Conservation (phyloP, 768 basidiomycete genomes). For the Hemileccinum rubropunctum region DNA sequence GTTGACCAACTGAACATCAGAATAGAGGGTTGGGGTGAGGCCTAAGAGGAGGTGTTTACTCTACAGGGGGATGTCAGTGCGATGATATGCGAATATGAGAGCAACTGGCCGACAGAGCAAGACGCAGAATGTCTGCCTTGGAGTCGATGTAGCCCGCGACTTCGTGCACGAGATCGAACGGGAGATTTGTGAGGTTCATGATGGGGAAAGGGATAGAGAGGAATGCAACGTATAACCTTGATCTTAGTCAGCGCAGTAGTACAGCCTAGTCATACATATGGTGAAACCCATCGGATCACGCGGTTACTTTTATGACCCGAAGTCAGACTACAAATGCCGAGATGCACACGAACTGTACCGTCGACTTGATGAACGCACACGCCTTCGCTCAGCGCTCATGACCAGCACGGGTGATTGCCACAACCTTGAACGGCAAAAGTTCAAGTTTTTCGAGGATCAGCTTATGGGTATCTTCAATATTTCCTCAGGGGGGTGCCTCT, state of each 20-base stretch:
- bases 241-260: not conserved
- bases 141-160: conserved; percentile 53
- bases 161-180: conserved; percentile 66
- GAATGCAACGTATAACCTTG: not conserved
- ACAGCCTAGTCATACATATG: too few species aligned
- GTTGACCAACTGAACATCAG: conserved; percentile 51
- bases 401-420: too few species aligned
- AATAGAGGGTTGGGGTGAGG: conserved; percentile 59
- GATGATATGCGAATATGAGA: not conserved
- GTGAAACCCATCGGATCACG: too few species aligned
- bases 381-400: too few species aligned
- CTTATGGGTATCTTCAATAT: too few species aligned
- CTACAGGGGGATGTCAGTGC: conserved; percentile 33
- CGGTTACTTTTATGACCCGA: too few species aligned
- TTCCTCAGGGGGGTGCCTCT: too few species aligned
- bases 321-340: too few species aligned
- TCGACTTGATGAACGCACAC: too few species aligned
- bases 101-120: conserved; percentile 56
- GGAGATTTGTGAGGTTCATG: conserved; percentile 30
- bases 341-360: too few species aligned
- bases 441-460: too few species aligned
- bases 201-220: conserved; percentile 1
- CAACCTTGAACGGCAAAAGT: too few species aligned
- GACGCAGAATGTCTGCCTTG: conserved; percentile 53
- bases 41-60: conserved; percentile 51